A percentile compares a stretch with the other conserved stretches of the same genome.
phyloP scores from a whole-genome alignment of 768 basidiomycete genomes.

The Lactarius hatsudake region DNA sequence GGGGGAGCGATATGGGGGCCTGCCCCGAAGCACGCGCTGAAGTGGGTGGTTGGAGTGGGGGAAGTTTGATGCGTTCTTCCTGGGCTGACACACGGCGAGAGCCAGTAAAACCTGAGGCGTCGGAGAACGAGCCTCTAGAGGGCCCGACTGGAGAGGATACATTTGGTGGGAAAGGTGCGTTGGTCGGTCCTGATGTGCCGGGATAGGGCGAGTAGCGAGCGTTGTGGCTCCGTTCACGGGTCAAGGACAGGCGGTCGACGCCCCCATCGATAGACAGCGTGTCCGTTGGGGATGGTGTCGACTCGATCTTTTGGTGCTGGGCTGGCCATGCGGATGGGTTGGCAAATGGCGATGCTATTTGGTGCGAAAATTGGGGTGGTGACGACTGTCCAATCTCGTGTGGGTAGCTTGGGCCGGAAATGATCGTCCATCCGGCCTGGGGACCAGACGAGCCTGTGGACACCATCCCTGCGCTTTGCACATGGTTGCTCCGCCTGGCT shows the following conservation, averaged over 20 bases:
- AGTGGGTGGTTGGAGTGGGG: constrained; percentile 42
- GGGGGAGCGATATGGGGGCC: constrained; percentile 56
- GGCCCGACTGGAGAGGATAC: constrained; percentile 37
- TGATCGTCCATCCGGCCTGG: constrained; percentile 28
- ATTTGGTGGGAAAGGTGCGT: constrained; percentile 29
- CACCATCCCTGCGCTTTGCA: constrained; percentile 15
- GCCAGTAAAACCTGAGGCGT: constrained; percentile 19
- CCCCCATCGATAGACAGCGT: constrained; percentile 28
- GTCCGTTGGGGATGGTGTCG: constrained; percentile 23
- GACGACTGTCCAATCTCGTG: constrained; percentile 16
- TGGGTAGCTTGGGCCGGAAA: constrained; percentile 24
- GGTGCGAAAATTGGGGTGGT: constrained; percentile 11
- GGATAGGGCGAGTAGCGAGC: constrained; percentile 50
- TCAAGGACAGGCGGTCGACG: constrained; percentile 35
- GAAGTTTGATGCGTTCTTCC: constrained; percentile 40
- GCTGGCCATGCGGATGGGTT: constrained; percentile 13
- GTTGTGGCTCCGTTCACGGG: constrained; percentile 31
- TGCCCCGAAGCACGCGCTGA: constrained; percentile 33
- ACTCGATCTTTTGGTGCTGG: constrained; percentile 9
- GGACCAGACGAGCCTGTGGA: constrained; percentile 18
- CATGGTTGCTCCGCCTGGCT: constrained; percentile 22
- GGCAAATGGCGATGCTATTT: constrained; percentile 5
- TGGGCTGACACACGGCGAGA: constrained; percentile 24
- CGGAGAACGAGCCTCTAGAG: constrained; percentile 36
- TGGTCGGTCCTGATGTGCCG: constrained; percentile 31